Evolutionary conservation across 306 rosid species (phyloP).

Genomic region (Dicorynia guianensis): DNA sequence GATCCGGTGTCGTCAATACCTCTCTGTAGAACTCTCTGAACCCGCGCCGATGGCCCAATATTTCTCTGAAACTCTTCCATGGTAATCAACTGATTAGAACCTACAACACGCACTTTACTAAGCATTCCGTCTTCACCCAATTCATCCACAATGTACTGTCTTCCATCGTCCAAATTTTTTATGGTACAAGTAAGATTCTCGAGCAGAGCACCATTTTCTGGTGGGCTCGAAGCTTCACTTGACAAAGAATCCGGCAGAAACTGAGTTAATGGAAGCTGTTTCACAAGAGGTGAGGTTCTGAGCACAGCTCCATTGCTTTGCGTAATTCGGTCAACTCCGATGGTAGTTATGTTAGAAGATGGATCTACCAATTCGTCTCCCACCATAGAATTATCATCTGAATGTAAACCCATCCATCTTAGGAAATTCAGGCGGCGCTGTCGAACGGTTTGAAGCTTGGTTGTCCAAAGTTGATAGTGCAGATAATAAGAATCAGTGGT

Average conservation of each 20-base stretch:
- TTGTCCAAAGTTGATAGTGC: slow-evolving; percentile 53
- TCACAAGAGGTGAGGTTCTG: slow-evolving; percentile 51
- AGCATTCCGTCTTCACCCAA: slow-evolving; percentile 52
- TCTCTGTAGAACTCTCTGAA: slow-evolving; percentile 57
- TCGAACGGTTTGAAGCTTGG: slow-evolving; percentile 58
- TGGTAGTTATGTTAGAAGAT: slow-evolving; percentile 13
- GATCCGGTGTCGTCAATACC: slow-evolving; percentile 49
- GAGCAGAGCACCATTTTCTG: slow-evolving; percentile 42
- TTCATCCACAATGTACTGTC: slow-evolving; percentile 57
- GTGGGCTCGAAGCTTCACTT: slow-evolving; percentile 43
- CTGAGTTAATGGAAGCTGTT: slow-evolving; percentile 48
- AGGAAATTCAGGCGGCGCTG: slow-evolving; percentile 69
- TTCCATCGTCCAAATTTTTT: slow-evolving; percentile 67
- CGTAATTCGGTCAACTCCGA: slow-evolving; percentile 51
- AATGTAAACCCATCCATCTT: slow-evolving; percentile 67
- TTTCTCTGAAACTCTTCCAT: slow-evolving; percentile 55
- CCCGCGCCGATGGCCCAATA: slow-evolving; percentile 51
- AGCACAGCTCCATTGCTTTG: slow-evolving; percentile 56
- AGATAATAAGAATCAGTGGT: slow-evolving; percentile 39
- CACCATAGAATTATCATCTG: slow-evolving; percentile 39
- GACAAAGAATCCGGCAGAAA: slow-evolving; percentile 49
- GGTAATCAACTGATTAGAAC: slow-evolving; percentile 54
- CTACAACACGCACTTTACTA: slow-evolving; percentile 49
- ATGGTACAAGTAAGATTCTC: slow-evolving; percentile 50
- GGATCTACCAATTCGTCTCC: slow-evolving; percentile 42